Evolutionary conservation across 805 yeast genomes (phyloP).

Genomic region (Wickerhamiella occidentalis): DNA sequence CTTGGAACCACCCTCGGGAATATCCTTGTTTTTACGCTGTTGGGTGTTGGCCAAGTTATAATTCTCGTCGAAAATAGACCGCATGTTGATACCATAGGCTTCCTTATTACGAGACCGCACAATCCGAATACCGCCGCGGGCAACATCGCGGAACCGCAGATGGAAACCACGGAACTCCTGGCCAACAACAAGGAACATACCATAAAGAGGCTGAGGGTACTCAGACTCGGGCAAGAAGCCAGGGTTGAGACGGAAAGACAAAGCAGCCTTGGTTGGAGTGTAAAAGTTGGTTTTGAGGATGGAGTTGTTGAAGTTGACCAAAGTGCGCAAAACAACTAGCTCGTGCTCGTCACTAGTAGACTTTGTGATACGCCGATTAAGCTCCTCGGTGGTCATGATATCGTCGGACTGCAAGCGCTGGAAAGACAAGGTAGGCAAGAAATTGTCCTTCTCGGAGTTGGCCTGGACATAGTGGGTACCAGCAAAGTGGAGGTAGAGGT

Average conservation of each 20-base stretch:
- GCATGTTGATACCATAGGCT: slow-evolving; percentile 70
- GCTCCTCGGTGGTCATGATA: slow-evolving; percentile 62
- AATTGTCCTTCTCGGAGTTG: slow-evolving; percentile 27
- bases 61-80: slow-evolving; percentile 90
- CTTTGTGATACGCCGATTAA: slow-evolving; percentile 51
- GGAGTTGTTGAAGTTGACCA: slow-evolving; percentile 72
- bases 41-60: slow-evolving; percentile 92
- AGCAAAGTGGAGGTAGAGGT: slow-evolving; percentile 82
- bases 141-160: slow-evolving; percentile 89
- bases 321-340: slow-evolving; percentile 65
- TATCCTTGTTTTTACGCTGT: slow-evolving; percentile 93
- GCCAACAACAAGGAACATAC: slow-evolving; percentile 92
- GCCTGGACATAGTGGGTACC: slow-evolving; percentile 71
- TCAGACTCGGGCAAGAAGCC: slow-evolving; percentile 70
- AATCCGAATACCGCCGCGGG: slow-evolving; percentile 96
- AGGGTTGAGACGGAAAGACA: slow-evolving; percentile 85
- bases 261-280: slow-evolving; percentile 86
- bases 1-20: slow-evolving; percentile 97
- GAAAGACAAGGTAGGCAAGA: slow-evolving; percentile 58
- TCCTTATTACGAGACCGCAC: slow-evolving; percentile 79
- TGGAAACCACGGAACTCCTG: slow-evolving; percentile 97
- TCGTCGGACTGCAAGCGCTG: slow-evolving; percentile 73
- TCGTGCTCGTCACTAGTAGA: slow-evolving; percentile 70
- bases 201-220: slow-evolving; percentile 86
- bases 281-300: slow-evolving; percentile 89